Evolutionary conservation across 2,329 filamentous ascomycete genomes (phyloP), one percentile per base, ranked within the genome.

Genomic region (Colletotrichum simmondsii): DNA sequence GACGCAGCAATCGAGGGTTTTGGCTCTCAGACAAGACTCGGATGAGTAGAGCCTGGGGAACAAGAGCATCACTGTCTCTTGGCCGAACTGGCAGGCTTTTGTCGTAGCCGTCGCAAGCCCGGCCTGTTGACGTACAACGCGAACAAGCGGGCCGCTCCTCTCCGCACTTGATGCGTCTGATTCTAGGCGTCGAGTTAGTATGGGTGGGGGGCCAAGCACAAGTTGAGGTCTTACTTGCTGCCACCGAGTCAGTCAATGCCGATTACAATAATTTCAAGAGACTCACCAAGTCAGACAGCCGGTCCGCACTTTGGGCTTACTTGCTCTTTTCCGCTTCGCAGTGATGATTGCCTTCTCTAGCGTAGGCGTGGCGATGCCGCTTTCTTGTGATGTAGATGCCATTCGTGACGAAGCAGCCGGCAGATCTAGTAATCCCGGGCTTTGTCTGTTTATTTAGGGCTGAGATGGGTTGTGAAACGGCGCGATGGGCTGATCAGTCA

Each of bases 211-310:
- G 12, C 19, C 7, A 22, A n/a, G 8, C 42, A n/a, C 42, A 49
- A 49, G 42, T 49, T 10, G 42, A 49, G 52, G 22, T 76, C 77
- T 77, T 75, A 81, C 77, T 81, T 80, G 78, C 79, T 78, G 49
- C 24, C 37, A 53, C 46, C 12, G 19, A 53, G 58, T 73, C 54
- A 71, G 54, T 65, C 28, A 10, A n/a, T 19, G 30, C 52, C n/a
- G 2, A 37, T 14, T 4, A 57, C 16, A 49, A n/a, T 22, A 22
- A 19, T 32, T 54, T 22, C 37, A 52, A 62, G 32, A 28, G 12
- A 46, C 82, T 76, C 72, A 84, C 83, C 82, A 84, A 54, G 82
- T 84, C 22, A 83, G 81, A 75, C 82, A 84, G 16, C 82, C 82
- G 3, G 82, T 84, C 14, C 80, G 77, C 32, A 83, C 82, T 74